Base-by-base conservation (phyloP, 192 early-diverging fungal species). In the Coemansia sp. region DNA sequence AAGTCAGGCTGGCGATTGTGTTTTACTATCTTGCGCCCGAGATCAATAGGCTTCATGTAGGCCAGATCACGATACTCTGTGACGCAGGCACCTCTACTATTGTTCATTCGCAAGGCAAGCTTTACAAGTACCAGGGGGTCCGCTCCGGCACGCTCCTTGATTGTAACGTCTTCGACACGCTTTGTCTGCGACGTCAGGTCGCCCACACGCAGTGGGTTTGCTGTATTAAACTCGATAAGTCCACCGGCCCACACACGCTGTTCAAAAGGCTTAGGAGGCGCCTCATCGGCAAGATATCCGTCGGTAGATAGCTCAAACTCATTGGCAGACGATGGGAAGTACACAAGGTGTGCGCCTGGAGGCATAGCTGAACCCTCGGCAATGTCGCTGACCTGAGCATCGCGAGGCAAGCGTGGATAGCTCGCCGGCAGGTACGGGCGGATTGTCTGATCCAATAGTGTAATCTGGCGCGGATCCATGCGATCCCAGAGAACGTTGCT, bases 171-270 rank as follows among this genome's bases (percentile, higher is more conserved):
- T 13, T 81, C 70, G 43, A 89, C 66, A 23, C 63, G 73, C 21
- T 85, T 84, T 45, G 61, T 81, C 82, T 88, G 83, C 14, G 62
- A 67, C 21, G 84, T 84, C 3, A 82, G 49, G 43, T 89, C 71
- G n/a, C 87, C 87, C 11, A 89, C 78, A 7, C 79, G 55, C 42
- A 93, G 67, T 12, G 81, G 80, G 53, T 92, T 90, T 0, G 43
- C 57, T 12, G 64, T 52, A 42, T 75, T 83, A 53, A 82, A 89
- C 34, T 76, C 78, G 13, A 91, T 78, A 21, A 78, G 66, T 9
- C 90, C 93, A 12, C 94, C 93, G 4, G 87, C 92, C 94, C 94
- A 96, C 85, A 96, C 89, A 6, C 94, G 85, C 37, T 84, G 84
- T 14, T 74, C 49, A 60, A 84, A 94, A 1, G 90, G 88, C 13